Conservation (phyloP, 2,329 filamentous ascomycete genomes). For the Cadophora malorum region DNA sequence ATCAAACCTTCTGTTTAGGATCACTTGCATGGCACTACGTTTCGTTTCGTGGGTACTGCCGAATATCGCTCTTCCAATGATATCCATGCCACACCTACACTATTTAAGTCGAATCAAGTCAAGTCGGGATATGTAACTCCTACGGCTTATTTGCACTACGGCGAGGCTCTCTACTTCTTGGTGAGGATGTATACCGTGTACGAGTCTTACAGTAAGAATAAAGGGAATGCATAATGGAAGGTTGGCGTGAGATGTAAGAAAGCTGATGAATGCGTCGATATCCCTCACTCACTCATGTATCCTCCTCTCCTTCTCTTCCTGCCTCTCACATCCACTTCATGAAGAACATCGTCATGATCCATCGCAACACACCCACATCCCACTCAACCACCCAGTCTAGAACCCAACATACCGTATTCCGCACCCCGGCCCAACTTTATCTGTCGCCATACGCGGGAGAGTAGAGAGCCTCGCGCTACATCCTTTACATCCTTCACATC, state of each 20-base stretch:
- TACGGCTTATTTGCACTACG: slow-evolving; percentile 2
- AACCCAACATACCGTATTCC: slow-evolving; percentile 5
- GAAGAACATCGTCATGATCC: not conserved
- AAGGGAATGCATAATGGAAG: not conserved
- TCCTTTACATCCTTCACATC: not conserved
- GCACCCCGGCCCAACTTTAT: not conserved
- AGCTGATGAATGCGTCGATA: slow-evolving; percentile 1
- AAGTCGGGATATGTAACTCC: not conserved
- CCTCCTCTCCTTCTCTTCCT: not conserved
- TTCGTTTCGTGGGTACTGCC: slow-evolving; percentile 17
- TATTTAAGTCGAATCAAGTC: not conserved
- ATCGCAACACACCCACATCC: not conserved
- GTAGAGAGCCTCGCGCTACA: slow-evolving; percentile 10
- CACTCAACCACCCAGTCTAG: not conserved
- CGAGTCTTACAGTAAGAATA: not conserved
- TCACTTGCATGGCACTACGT: slow-evolving; percentile 15
- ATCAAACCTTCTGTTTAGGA: not conserved
- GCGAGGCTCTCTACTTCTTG: slow-evolving; percentile 1
- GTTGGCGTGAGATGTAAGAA: not conserved
- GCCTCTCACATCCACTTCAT: not conserved
- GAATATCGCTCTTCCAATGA: slow-evolving; percentile 1
- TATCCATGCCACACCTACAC: not conserved
- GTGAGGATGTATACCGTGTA: not conserved
- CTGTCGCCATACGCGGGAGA: slow-evolving; percentile 19
- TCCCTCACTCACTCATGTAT: not conserved